phyloP scores from a whole-genome alignment of 345 rosid genomes.

The Citrus cavaleriei region DNA sequence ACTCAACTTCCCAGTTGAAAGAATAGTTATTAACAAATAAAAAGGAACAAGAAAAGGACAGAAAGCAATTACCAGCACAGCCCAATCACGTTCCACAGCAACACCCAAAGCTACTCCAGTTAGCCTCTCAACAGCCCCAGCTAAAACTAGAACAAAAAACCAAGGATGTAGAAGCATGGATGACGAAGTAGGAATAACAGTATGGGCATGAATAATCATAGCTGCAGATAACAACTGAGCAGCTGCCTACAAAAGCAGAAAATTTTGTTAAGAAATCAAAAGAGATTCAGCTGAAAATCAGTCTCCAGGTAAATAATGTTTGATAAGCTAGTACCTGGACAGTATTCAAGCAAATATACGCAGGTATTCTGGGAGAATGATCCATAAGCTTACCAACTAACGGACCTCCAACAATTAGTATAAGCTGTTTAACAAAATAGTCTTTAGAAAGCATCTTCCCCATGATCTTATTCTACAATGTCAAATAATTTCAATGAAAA shows the following conservation, averaged over 20 bases:
- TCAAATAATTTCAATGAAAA: background rate
- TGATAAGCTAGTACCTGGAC: conserved; percentile 51
- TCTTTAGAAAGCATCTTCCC: conserved; percentile 6
- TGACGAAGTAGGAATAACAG: conserved; percentile 48
- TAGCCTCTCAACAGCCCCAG: conserved; percentile 80
- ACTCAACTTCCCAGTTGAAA: conserved; percentile 13
- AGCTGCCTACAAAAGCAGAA: conserved; percentile 53
- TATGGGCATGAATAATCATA: conserved; percentile 80
- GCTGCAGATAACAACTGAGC: conserved; percentile 85
- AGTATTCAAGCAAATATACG: conserved; percentile 61
- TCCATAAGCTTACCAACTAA: conserved; percentile 90
- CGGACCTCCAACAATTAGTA: conserved; percentile 82
- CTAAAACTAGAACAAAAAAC: conserved; percentile 68
- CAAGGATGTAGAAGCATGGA: conserved; percentile 71
- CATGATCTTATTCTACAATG: background rate
- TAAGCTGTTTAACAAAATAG: conserved; percentile 35
- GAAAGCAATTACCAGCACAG: conserved; percentile 67
- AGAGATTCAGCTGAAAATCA: background rate
- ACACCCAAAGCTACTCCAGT: conserved; percentile 87
- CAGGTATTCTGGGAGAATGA: conserved; percentile 78
- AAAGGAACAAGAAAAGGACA: conserved; percentile 1
- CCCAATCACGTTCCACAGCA: conserved; percentile 94
- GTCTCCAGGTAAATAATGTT: background rate
- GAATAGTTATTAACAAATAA: conserved; percentile 7
- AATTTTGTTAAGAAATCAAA: background rate